Evolutionary conservation across 1,284 basidiomycete genomes (phyloP), one percentile per base, ranked within the genome.

Genomic region (Melampsora americana): DNA sequence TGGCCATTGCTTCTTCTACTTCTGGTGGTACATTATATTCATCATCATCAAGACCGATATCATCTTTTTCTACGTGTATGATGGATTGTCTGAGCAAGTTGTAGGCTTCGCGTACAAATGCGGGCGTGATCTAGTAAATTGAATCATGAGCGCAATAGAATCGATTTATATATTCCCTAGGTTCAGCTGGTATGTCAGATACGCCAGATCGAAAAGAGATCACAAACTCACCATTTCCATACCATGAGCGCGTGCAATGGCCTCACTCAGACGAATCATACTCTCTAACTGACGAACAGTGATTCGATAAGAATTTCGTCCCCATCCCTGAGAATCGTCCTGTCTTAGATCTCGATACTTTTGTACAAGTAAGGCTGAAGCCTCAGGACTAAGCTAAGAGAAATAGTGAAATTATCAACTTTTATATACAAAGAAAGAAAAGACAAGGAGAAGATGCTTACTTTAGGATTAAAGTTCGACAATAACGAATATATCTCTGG

Each of bases 51-150:
- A 99, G 92, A 82, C 95, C 93, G 81, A 99, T 91, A 80, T 99
- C 95, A 82, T 99, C 96, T 84, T 98, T 94, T 83, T 99, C 96
- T 79, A 99, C 95, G 81, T 99, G 96, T 80, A 99, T 98, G 84
- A 99, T 99, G 2, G 95, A 98, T 83, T 98, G 94, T 48, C 92
- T 89, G 26, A 99, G 86, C 16, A 99, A 89, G 35, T 89, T 90
- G 84, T 93, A 98, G 1, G 96, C 95, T 84, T 99, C 96, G 39
- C 92, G 89, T 20, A 99, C 96, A 82, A 96, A 97, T 0, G 88
- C 90, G 0, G 95, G 94, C 0, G 88, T 91, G 79, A 97, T 96
- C 90, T 93, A 79, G 5, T 42, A 6, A 14, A 35, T 35, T 35
- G 35, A 35, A 35, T 9, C 35, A 35, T 3, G 35, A 35, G 35